Evolutionary conservation across 1,284 basidiomycete genomes (phyloP).

Genomic region (Ganoderma leucocontextum): DNA sequence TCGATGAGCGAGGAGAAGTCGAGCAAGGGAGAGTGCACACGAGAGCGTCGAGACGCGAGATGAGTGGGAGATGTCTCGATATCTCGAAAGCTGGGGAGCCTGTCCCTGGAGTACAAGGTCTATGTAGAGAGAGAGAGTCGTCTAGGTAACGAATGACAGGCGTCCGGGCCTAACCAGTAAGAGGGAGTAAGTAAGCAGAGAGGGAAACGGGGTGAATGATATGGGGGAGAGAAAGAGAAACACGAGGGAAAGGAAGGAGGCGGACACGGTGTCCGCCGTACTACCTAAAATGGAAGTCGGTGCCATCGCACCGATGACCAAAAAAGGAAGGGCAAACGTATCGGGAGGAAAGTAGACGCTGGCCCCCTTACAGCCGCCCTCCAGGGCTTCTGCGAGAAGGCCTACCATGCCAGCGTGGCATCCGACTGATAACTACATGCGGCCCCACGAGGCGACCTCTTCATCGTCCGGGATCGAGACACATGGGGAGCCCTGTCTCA

Average conservation of each 20-base stretch:
- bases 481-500: neutral
- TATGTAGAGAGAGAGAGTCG: neutral
- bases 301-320: neutral
- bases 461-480: neutral
- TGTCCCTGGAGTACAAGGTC: neutral
- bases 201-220: neutral
- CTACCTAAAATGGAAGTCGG: neutral
- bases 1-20: neutral
- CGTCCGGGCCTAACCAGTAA: too few relatives aligned
- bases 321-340: neutral
- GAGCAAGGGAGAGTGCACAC: neutral
- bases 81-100: neutral
- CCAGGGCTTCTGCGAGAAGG: constrained; percentile 3
- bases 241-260: neutral
- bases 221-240: neutral
- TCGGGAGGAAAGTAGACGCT: neutral
- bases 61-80: neutral
- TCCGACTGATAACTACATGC: neutral
- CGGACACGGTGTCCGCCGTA: neutral
- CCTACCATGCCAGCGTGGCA: neutral
- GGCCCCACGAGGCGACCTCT: too few relatives aligned
- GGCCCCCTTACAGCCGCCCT: constrained; percentile 6
- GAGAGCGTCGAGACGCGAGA: constrained; percentile 2
- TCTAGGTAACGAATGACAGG: too few relatives aligned
- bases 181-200: too few relatives aligned